Evolutionary conservation across 179 eudicot species (phyloP).

Genomic region (Spinacia oleracea): DNA sequence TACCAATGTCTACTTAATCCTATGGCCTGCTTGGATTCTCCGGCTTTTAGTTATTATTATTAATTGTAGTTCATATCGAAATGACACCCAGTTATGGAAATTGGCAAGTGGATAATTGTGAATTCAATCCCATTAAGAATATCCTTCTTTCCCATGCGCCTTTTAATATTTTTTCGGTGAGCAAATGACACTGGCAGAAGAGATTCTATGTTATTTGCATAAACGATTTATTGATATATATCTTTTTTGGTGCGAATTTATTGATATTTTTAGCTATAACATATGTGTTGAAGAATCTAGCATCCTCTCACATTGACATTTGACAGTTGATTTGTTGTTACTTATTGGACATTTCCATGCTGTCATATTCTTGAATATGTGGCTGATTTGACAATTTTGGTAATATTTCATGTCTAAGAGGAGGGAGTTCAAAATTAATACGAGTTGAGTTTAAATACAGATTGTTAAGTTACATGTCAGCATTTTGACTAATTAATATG

Average conservation of each 20-base stretch:
- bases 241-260: no score
- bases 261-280: not conserved
- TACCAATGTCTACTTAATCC: not conserved
- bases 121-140: conserved; percentile 14
- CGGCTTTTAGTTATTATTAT: not conserved
- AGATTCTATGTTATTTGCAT: conserved; percentile 8
- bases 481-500: no score
- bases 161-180: conserved; percentile 10
- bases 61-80: no score
- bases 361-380: not conserved
- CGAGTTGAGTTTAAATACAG: not conserved
- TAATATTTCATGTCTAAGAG: not conserved
- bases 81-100: conserved; percentile 4
- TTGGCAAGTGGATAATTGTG: not conserved
- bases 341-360: not conserved
- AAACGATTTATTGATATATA: no score
- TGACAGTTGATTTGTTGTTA: not conserved
- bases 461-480: not conserved
- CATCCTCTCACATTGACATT: not conserved
- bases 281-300: not conserved
- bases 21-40: conserved; percentile 8
- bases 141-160: not conserved
- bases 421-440: not conserved
- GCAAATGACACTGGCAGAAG: conserved; percentile 15
- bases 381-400: not conserved